Evolutionary conservation across 371 early-diverging fungal genomes (phyloP), one percentile per base, ranked within the genome.

Genomic region (Blastocladiella emersonii): DNA sequence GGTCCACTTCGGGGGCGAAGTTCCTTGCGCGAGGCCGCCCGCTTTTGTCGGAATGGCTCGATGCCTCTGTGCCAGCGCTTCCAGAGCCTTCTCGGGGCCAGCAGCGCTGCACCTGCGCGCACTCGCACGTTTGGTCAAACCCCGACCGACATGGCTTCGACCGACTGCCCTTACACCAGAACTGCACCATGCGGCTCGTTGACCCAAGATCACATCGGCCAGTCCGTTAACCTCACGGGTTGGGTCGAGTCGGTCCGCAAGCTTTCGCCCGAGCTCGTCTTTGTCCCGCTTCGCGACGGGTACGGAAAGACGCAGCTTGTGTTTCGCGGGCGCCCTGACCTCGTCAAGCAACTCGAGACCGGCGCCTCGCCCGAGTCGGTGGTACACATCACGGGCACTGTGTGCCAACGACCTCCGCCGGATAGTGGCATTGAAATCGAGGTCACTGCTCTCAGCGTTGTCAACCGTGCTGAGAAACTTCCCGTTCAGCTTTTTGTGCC

Each of bases 401-500:
- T 88, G 0, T 68, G 72, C 12, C 68, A 66, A 43, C 75, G 87
- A 34, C 82, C 84, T 0, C 67, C 72, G 12, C 74, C 70, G 15
- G 79, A 77, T 62, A 63, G 34, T 32, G 70, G 51, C 34, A 5
- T 43, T 2, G 94, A 93, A 74, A 78, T 93, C 1, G 78, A 78
- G 27, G 67, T 90, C 23, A 66, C 77, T 3, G 64, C 69, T 0
- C 57, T 90, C 25, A 70, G 78, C 34, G 75, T 87, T n/a, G 75
- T 93, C 44, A 91, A 91, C 66, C 74, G 78, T 34, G 84, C 90
- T 1, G 77, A 77, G n/a, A 72, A 71, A 6, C 68, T 93, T 45
- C 92, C 92, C 35, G 34, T 51, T 27, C 32, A 51, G 17, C 23
- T 65, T 34, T 65, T 53, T 48, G 30, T 63, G 21, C n/a, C 51